Base-by-base conservation (phyloP, 2,329 filamentous ascomycete species). In the Trichoderma sp. region DNA sequence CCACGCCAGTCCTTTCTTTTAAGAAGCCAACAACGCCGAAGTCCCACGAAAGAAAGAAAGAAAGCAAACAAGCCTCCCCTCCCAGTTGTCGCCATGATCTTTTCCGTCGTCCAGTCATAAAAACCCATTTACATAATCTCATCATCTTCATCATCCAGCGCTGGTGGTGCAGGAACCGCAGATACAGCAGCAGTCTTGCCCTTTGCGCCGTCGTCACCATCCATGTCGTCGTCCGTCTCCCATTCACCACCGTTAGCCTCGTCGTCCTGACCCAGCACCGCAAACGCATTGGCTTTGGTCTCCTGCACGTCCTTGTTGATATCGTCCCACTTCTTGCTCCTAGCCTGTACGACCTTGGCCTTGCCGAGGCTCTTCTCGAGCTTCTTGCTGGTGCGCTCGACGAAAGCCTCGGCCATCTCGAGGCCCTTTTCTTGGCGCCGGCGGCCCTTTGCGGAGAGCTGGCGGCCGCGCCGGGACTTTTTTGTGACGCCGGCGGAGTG, bases 401-500 rank as follows among this genome's bases (percentile, higher is more conserved):
- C 81, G 69, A 91, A 80, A 43, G 87, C 88, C 78, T 87, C 87
- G 34, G 89, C 89, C 76, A 86, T 86, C 78, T 90, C 88, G 73
- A 88, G 81, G 64, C 83, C 86, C 77, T 84, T 87, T 76, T 90
- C 88, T 57, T 88, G 86, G 60, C 89, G 84, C 75, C 82, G 83
- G 26, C 85, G 83, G 4, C 88, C 88, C 79, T 85, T 87, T 74
- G 84, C 81, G 76, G 88, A 90, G 78, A 89, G 76, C 8, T 84
- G 82, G n/a, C 87, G 84, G 70, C 83, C 83, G 73, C 83, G 82
- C 79, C 89, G 92, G 73, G 84, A 78, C 82, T 91, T 93, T 81
- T 93, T 94, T 70, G 83, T 82, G 11, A 95, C 86, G 34, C 93
- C 93, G 21, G 90, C 87, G 2, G 84, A 83, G 78, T 90, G 88